Evolutionary conservation across 2,329 filamentous ascomycete species (phyloP).

Genomic region (Clarireedia sp.): DNA sequence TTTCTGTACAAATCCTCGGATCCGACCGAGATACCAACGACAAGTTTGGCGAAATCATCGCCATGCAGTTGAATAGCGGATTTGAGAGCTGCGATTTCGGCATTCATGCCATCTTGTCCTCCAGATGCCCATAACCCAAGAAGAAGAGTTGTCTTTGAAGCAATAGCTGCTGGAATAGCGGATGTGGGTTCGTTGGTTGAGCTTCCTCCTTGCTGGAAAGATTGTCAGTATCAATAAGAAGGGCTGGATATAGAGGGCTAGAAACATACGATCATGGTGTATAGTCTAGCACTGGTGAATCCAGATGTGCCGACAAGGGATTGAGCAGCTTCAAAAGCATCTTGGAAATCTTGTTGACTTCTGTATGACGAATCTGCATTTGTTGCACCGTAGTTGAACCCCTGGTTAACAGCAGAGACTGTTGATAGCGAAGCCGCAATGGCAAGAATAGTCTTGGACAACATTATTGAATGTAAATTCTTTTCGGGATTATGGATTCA

Average conservation of each 20-base stretch:
- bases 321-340: constrained; percentile 59
- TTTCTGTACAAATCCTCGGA: constrained; percentile 80
- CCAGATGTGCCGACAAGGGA: constrained; percentile 54
- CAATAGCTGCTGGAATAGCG: constrained; percentile 76
- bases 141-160: constrained; percentile 68
- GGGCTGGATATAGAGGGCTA: too few species aligned
- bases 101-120: constrained; percentile 53
- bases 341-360: constrained; percentile 55
- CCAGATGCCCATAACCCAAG: constrained; percentile 79
- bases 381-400: constrained; percentile 61
- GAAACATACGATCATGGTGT: constrained; percentile 48
- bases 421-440: constrained; percentile 25
- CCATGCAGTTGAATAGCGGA: constrained; percentile 64
- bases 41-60: constrained; percentile 51
- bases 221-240: constrained; percentile 18
- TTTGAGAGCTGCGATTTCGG: constrained; percentile 67
- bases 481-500: too few species aligned
- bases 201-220: constrained; percentile 47
- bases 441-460: constrained; percentile 21
- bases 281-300: constrained; percentile 65
- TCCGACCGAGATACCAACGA: constrained; percentile 79
- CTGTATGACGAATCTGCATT: constrained; percentile 54
- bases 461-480: constrained; percentile 17
- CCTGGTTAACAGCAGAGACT: constrained; percentile 40
- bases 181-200: constrained; percentile 57